A percentile compares a stretch with the other conserved stretches of the same genome.
phyloP scores from a whole-genome alignment of 2,329 filamentous ascomycete genomes.

The Penicillium crustosum region DNA sequence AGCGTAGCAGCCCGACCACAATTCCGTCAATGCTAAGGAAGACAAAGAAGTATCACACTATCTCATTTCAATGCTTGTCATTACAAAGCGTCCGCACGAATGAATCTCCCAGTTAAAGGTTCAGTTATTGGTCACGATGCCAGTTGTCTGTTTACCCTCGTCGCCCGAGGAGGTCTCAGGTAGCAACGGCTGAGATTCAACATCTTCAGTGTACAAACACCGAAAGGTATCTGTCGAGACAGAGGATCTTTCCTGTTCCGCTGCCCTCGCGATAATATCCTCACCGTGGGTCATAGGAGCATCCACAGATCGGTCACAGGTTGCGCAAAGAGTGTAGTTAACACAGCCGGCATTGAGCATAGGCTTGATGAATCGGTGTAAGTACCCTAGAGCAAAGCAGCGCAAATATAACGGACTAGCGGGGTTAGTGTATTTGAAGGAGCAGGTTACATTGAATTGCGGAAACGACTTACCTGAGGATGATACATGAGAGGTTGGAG shows the following conservation, averaged over 20 bases:
- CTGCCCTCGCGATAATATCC: neutral
- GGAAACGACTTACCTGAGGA: neutral
- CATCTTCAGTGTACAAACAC: neutral
- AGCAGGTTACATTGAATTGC: no score
- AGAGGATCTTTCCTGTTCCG: neutral
- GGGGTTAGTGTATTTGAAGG: neutral
- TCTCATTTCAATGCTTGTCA: neutral
- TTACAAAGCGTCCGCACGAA: neutral
- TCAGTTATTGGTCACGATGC: neutral
- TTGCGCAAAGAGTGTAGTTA: neutral
- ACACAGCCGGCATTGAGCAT: neutral
- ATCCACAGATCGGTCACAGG: neutral
- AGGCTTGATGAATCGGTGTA: neutral
- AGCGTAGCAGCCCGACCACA: no score
- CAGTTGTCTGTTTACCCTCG: neutral
- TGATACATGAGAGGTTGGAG: slow-evolving; percentile 1
- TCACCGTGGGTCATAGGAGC: neutral
- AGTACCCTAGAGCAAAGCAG: neutral
- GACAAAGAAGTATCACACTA: no score
- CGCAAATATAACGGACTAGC: neutral
- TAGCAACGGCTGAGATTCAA: neutral
- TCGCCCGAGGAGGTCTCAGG: neutral
- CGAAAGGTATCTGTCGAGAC: neutral
- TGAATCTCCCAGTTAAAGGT: no score
- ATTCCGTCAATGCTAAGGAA: no score